Percentiles rank a stretch among this genome's conserved stretches.
Conservation (phyloP, 2,329 filamentous ascomycete genomes). For the Aspergillus chevalieri region DNA sequence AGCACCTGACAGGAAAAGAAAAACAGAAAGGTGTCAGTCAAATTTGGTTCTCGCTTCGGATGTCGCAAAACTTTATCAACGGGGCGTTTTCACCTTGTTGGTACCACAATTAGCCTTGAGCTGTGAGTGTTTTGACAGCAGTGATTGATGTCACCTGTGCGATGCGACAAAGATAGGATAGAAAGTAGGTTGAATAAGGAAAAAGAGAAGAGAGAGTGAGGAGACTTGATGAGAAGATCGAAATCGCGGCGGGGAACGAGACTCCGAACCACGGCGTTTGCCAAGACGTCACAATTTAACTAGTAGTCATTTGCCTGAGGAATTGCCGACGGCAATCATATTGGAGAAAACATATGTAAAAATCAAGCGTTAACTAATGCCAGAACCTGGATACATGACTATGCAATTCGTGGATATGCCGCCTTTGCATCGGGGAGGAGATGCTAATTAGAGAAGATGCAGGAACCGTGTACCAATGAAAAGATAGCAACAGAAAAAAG, state of each 20-base stretch:
- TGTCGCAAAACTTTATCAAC: neutral
- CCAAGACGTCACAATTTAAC: neutral
- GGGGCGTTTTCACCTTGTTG: slow-evolving; percentile 3
- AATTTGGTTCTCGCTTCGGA: neutral
- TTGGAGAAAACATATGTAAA: no score
- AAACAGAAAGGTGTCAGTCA: neutral
- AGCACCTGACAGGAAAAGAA: neutral
- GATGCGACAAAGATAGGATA: neutral
- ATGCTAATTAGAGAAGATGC: neutral
- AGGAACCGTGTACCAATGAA: neutral
- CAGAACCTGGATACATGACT: no score
- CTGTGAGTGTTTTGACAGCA: neutral
- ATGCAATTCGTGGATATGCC: neutral
- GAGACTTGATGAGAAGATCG: neutral
- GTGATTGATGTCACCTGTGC: neutral
- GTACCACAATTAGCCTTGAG: neutral
- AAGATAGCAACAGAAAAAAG: neutral
- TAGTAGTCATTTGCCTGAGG: neutral
- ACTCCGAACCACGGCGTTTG: slow-evolving; percentile 7
- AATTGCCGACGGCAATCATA: neutral
- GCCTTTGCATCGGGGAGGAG: neutral
- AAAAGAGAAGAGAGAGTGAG: slow-evolving; percentile 4
- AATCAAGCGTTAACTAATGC: no score
- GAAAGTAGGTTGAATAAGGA: slow-evolving; percentile 2
- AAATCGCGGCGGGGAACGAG: slow-evolving; percentile 2